Evolutionary conservation across 805 yeast genomes (phyloP), one percentile per base, ranked within the genome.

Genomic region (Vanderwaltozyma polyspora): DNA sequence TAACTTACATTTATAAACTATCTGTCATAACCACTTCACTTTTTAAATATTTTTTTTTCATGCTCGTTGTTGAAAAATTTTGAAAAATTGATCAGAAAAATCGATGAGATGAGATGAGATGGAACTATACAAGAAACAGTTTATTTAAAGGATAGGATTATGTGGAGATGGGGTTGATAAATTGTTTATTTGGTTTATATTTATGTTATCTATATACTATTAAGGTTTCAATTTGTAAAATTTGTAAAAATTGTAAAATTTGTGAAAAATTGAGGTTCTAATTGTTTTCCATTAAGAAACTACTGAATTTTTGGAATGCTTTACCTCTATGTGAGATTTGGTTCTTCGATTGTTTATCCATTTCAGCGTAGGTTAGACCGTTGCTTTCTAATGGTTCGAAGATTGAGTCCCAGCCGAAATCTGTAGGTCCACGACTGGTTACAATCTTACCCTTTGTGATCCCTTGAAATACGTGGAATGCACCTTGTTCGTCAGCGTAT

Each of bases 371-470:
- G 0, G 91, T 81, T 11, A 21, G 13, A 3, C 94, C 95, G 19
- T 64, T 62, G 7, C 49, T 39, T 32, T 48, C 57, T 1, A 40
- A 28, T 2, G 98, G 98, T 60, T 79, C 69, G 57, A 91, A 91
- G 33, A 83, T 63, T 6, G 95, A 76, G 60, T 91, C 96, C 94
- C 95, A 91, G 2, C 99, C 99, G 55, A 91, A 91, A 39, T 71
- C 68, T 11, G 75, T 70, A 6, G 83, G 83, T 2, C 96, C 96
- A 39, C 93, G 64, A 24, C 76, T 67, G 12, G 65, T 63, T 5
- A 87, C 97, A 49, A 91, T 87, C 7, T 45, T 59, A 16, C 99
- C 99, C 10, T 70, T 66, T 1, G 94, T 81, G 30, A 73, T 59
- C 6, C 98, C 99, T 56, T 83, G 89, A 60, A 91, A 87, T 31